Evolutionary conservation across 2,329 filamentous ascomycete species (phyloP).

Genomic region (Diaporthe citri): DNA sequence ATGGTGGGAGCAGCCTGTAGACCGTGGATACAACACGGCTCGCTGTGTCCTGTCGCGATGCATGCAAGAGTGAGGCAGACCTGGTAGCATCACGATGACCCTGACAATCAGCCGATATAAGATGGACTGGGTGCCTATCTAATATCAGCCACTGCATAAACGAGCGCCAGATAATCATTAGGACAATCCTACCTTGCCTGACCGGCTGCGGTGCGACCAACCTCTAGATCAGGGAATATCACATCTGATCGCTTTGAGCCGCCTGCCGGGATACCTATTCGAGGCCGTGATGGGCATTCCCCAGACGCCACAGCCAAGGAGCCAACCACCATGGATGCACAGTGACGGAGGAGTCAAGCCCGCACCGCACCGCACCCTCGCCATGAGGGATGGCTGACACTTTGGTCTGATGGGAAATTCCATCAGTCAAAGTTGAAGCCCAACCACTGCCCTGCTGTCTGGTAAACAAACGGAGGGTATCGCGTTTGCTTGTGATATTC

Average conservation of each 20-base stretch:
- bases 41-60: neutral
- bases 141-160: constrained; percentile 30
- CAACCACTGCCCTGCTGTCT: neutral
- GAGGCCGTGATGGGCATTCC: neutral
- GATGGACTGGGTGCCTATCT: neutral
- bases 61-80: neutral
- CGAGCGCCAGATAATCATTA: neutral
- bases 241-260: constrained; percentile 26
- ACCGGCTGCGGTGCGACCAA: constrained; percentile 37
- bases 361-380: neutral
- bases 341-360: constrained; percentile 20
- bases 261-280: constrained; percentile 15
- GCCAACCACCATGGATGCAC: neutral
- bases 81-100: neutral
- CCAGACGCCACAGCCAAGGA: constrained; percentile 8
- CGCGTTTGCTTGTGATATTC: constrained; percentile 11
- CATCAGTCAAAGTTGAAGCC: neutral
- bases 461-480: neutral
- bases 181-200: neutral
- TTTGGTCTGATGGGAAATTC: neutral
- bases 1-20: neutral
- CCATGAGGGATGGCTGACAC: neutral
- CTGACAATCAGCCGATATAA: neutral
- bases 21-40: neutral
- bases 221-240: neutral